These are phyloP conservation scores for Rachicladosporium sp. DNA, from an alignment of 2,329 filamentous ascomycete species.

Conservation along the genomic window DNA sequence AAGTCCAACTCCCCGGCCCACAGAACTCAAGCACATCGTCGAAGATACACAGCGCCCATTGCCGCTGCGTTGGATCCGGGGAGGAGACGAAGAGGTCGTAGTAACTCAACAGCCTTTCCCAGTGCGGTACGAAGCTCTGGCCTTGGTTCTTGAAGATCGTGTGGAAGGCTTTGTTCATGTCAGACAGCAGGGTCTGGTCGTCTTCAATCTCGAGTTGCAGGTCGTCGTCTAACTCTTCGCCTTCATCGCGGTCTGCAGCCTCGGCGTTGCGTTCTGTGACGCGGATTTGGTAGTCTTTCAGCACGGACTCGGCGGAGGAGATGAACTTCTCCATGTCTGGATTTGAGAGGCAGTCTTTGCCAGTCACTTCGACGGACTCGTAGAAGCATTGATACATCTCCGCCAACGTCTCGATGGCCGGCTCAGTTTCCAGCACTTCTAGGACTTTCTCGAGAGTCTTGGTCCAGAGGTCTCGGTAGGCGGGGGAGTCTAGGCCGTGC, in stretches of 20 bases:
- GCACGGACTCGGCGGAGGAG: constrained; percentile 67
- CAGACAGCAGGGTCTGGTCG: constrained; percentile 87
- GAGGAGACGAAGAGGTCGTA: constrained; percentile 79
- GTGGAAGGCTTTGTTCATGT: constrained; percentile 99
- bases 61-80: constrained; percentile 74
- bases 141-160: constrained; percentile 97
- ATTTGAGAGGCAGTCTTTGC: constrained; percentile 65
- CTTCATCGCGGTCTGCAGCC: constrained; percentile 68
- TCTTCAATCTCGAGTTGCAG: constrained; percentile 86
- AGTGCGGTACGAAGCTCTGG: constrained; percentile 67
- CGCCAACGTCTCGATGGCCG: constrained; percentile 86
- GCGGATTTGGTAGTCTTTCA: constrained; percentile 86
- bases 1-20: constrained; percentile 74
- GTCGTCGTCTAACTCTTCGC: constrained; percentile 63
- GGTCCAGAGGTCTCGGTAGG: constrained; percentile 73
- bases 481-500: constrained; percentile 66
- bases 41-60: constrained; percentile 98
- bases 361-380: constrained; percentile 88
- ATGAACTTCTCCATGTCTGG: constrained; percentile 82
- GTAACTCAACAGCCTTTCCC: constrained; percentile 73
- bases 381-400: constrained; percentile 99
- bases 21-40: constrained; percentile 98
- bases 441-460: constrained; percentile 80
- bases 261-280: constrained; percentile 77
- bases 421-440: constrained; percentile 85